These are phyloP conservation scores for Aspergillus sp. DNA, from an alignment of 2,329 filamentous ascomycete species.

Conservation along the genomic window DNA sequence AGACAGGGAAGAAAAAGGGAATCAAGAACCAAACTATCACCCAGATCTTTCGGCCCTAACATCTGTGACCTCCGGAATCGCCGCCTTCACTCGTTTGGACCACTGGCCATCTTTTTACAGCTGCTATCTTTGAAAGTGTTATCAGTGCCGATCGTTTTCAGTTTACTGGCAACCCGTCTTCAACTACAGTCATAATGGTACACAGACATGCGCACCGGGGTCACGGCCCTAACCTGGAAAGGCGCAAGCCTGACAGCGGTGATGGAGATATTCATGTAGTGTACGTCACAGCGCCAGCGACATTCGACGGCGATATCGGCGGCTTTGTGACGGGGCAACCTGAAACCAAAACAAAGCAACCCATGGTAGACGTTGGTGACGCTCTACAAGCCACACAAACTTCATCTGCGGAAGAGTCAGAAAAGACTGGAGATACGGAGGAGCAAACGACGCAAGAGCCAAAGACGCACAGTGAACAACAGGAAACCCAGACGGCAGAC, in stretches of 20 bases:
- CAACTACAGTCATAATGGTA: background rate
- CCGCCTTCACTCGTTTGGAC: no score
- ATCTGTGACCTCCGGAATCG: no score
- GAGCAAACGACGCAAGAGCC: background rate
- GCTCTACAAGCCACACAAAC: slow-evolving; percentile 15
- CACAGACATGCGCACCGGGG: background rate
- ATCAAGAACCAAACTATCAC: no score
- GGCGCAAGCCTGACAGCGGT: slow-evolving; percentile 8
- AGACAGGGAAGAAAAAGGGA: background rate
- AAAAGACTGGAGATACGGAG: background rate
- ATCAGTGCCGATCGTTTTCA: background rate
- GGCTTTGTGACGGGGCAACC: slow-evolving; percentile 36
- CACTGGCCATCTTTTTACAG: no score
- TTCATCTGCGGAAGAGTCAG: slow-evolving; percentile 4
- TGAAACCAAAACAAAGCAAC: slow-evolving; percentile 6
- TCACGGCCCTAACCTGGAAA: slow-evolving; percentile 3
- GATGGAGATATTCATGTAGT: slow-evolving; percentile 28
- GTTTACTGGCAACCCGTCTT: background rate
- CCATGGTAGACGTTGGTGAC: slow-evolving; percentile 21
- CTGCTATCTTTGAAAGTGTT: no score
- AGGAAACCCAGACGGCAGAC: slow-evolving; percentile 8
- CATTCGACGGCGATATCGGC: slow-evolving; percentile 44
- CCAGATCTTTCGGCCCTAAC: no score
- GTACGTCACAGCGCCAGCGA: slow-evolving; percentile 46
- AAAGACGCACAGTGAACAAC: slow-evolving; percentile 8